Evolutionary conservation across 139 green algal genomes (phyloP), one percentile per base, ranked within the genome.

Genomic region (Yamagishiella unicocca): DNA sequence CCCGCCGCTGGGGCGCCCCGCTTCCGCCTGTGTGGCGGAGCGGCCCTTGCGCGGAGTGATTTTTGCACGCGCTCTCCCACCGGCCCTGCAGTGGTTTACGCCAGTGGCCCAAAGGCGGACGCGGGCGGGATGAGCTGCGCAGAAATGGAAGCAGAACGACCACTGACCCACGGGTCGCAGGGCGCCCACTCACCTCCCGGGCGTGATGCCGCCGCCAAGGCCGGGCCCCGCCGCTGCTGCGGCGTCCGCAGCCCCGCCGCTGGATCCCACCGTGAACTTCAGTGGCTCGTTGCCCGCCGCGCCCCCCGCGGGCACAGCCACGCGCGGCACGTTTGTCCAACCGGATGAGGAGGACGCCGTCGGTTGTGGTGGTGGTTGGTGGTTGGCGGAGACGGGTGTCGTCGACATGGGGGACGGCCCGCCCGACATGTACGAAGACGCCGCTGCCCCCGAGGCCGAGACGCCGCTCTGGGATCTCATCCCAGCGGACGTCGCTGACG

Each of bases 11-110:
- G 46, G 74, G 33, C 21, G 74, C 17, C 12, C 27, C 22, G 31
- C 31, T 27, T 33, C 31, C n/a, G 33, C 33, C 4, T 35, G 27
- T 24, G 58, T 24, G 4, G 42, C 3, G 42, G 5, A 19, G 27
- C 61, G 61, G 61, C 35, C 37, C 61, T 86, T 86, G 31, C 80
- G 80, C 24, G 80, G 80, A 6, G 80, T 86, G 55, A 86, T 33
- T 45, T 86, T 86, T 62, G 64, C 42, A 6, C 80, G 80, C 1
- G 2, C 2, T 5, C 78, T 71, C 54, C 38, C 61, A 31, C 37
- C 76, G 2, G n/a, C 21, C 50, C 45, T 70, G 21, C 35, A 50
- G 31, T 3, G 31, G 66, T 14, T 24, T 70, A 29, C n/a, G n/a
- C n/a, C n/a, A n/a, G n/a, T n/a, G n/a, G n/a, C n/a, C n/a, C n/a